A percentile compares a stretch with the other conserved stretches of the same genome.
These are phyloP conservation scores for Candida silvicultrix DNA, from an alignment of 805 yeast species.

Conservation along the genomic window DNA sequence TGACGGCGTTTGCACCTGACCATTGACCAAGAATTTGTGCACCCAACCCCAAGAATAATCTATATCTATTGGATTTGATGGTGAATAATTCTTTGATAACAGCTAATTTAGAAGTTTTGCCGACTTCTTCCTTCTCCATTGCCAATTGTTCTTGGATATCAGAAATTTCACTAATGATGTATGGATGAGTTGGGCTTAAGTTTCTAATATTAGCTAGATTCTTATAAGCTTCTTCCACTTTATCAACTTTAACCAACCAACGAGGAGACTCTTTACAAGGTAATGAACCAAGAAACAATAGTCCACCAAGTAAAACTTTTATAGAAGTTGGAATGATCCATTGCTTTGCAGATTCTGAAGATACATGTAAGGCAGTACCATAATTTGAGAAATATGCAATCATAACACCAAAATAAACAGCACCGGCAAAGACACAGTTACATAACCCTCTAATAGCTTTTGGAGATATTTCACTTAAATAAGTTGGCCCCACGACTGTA, in stretches of 20 bases:
- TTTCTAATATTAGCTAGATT: constrained; percentile 38
- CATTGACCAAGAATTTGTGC: constrained; percentile 49
- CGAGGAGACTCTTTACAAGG: constrained; percentile 46
- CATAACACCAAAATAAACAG: constrained; percentile 50
- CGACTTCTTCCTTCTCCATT: constrained; percentile 27
- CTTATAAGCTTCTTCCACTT: constrained; percentile 33
- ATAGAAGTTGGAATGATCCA: constrained; percentile 49
- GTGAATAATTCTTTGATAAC: constrained; percentile 29
- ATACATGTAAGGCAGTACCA: constrained; percentile 42
- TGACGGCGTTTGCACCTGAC: constrained; percentile 53
- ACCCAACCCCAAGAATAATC: constrained; percentile 35
- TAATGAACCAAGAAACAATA: constrained; percentile 34
- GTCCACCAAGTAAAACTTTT: constrained; percentile 43
- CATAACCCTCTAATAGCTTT: constrained; percentile 44
- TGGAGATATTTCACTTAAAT: constrained; percentile 49
- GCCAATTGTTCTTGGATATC: constrained; percentile 44
- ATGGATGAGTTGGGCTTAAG: constrained; percentile 40
- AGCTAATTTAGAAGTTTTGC: constrained; percentile 17
- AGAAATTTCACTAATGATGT: constrained; percentile 41
- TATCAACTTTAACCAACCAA: constrained; percentile 34
- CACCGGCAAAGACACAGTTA: constrained; percentile 48
- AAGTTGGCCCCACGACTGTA: constrained; percentile 49
- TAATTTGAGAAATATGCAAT: constrained; percentile 43
- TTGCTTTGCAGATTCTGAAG: constrained; percentile 30
- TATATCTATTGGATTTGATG: constrained; percentile 36